Conservation (phyloP, 2,329 filamentous ascomycete species). For the Monilinia aucupariae region DNA sequence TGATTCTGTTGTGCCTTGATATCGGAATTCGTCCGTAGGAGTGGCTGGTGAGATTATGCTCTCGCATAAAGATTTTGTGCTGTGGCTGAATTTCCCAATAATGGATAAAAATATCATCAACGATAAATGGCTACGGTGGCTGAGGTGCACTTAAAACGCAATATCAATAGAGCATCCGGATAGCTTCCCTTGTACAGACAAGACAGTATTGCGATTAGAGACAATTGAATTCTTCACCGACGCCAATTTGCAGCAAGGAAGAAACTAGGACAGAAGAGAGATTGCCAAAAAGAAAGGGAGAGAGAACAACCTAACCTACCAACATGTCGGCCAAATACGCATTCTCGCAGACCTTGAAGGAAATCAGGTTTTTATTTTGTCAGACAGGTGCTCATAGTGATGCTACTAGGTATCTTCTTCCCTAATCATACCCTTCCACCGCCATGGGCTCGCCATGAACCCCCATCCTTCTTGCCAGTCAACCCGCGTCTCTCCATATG, state of each 20-base stretch:
- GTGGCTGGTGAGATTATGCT: constrained; percentile 3
- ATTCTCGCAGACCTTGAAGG: constrained; percentile 83
- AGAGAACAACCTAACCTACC: constrained; percentile 25
- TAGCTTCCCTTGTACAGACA: constrained; percentile 11
- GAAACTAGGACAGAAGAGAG: neutral
- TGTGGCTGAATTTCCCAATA: constrained; percentile 1
- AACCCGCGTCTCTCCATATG: neutral
- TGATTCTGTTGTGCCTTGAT: constrained; percentile 10
- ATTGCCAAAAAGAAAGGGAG: constrained; percentile 17
- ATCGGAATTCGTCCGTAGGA: neutral
- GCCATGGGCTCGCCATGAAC: too few species aligned
- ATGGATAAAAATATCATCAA: neutral
- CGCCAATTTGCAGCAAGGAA: neutral
- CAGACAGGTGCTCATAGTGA: constrained; percentile 89
- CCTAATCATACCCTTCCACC: neutral
- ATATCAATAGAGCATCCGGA: constrained; percentile 8
- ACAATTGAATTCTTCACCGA: neutral
- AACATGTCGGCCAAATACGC: constrained; percentile 89
- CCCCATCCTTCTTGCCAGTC: neutral
- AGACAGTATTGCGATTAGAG: neutral
- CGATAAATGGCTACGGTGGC: neutral
- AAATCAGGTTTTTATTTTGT: constrained; percentile 96
- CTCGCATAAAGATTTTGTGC: neutral
- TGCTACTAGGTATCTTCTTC: constrained; percentile 63
- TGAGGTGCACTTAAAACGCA: neutral